Evolutionary conservation across 2,329 filamentous ascomycete species (phyloP).

Genomic region (Dactylonectria macrodidyma): DNA sequence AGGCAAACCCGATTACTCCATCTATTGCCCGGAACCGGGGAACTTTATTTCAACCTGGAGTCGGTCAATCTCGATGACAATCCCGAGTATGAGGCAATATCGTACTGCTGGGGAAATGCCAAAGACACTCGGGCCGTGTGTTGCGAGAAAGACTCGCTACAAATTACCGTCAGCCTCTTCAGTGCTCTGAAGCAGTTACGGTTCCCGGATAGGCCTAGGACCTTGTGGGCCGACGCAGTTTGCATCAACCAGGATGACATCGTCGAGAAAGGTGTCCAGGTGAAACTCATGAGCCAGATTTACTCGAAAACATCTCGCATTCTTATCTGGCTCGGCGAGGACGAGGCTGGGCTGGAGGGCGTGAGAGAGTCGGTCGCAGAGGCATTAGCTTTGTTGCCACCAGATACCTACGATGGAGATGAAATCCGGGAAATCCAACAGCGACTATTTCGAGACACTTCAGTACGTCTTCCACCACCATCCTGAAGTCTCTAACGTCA

Average conservation of each 20-base stretch:
- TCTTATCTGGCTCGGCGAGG: conserved; percentile 28
- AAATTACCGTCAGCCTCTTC: conserved; percentile 20
- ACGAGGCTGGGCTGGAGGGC: neutral
- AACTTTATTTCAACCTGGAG: neutral
- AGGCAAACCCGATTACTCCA: too few relatives aligned
- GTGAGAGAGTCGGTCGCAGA: neutral
- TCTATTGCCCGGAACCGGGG: too few relatives aligned
- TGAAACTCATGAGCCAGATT: conserved; percentile 25
- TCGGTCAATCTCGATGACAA: conserved; percentile 2
- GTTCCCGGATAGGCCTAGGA: neutral
- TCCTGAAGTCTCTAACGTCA: neutral
- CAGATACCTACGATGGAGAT: neutral
- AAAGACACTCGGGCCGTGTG: conserved; percentile 2
- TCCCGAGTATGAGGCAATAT: conserved; percentile 23
- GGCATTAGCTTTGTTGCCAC: conserved; percentile 1
- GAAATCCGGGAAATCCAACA: neutral
- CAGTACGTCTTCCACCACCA: neutral
- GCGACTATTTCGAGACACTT: neutral
- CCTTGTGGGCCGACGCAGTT: conserved; percentile 27
- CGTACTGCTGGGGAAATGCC: conserved; percentile 28
- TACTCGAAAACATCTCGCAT: conserved; percentile 21
- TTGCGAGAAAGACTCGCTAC: neutral
- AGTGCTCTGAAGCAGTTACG: conserved; percentile 20
- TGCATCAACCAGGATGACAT: conserved; percentile 30
- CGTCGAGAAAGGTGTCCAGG: conserved; percentile 20